Percentiles rank a stretch among this genome's conserved stretches.
phyloP scores from a whole-genome alignment of 176 grass and related monocot genomes.

The Eragrostis nindensis region DNA sequence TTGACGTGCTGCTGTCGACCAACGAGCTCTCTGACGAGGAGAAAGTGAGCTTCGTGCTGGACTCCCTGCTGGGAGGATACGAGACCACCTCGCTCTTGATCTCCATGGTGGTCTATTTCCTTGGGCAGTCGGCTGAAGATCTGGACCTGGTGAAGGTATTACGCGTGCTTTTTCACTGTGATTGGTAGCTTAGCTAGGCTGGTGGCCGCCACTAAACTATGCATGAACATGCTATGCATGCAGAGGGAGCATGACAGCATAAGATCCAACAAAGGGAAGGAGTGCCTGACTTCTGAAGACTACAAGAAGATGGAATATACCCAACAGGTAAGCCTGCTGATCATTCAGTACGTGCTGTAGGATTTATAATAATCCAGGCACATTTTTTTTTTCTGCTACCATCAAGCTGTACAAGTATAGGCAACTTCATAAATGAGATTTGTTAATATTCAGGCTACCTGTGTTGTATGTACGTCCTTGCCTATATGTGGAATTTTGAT shows the following conservation, averaged over 20 bases:
- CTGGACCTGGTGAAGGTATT: conserved; percentile 67
- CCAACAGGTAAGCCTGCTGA: conserved; percentile 68
- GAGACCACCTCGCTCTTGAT: conserved; percentile 92
- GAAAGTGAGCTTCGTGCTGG: conserved; percentile 83
- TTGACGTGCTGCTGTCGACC: conserved; percentile 73
- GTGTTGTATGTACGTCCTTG: conserved; percentile 23
- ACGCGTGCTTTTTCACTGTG: conserved; percentile 2
- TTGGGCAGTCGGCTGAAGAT: conserved; percentile 65
- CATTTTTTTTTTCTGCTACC: neutral
- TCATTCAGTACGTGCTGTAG: conserved; percentile 15
- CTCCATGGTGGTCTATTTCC: conserved; percentile 84
- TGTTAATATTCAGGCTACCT: neutral
- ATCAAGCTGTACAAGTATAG: conserved; percentile 12
- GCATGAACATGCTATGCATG: conserved; percentile 29
- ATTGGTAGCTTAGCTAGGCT: conserved; percentile 16
- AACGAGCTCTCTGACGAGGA: conserved; percentile 80
- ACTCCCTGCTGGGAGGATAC: conserved; percentile 81
- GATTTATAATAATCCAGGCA: neutral
- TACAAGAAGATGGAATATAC: conserved; percentile 99
- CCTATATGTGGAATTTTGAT: conserved; percentile 1
- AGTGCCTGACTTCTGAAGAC: conserved; percentile 71
- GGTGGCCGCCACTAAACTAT: conserved; percentile 18
- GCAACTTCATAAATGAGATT: neutral
- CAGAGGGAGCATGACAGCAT: conserved; percentile 80
- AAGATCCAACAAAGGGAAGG: conserved; percentile 68